Percentiles rank a stretch among this genome's conserved stretches.
These are phyloP conservation scores for Colletotrichum euphorbiae DNA, from an alignment of 2,329 filamentous ascomycete genomes.

Conservation along the genomic window DNA sequence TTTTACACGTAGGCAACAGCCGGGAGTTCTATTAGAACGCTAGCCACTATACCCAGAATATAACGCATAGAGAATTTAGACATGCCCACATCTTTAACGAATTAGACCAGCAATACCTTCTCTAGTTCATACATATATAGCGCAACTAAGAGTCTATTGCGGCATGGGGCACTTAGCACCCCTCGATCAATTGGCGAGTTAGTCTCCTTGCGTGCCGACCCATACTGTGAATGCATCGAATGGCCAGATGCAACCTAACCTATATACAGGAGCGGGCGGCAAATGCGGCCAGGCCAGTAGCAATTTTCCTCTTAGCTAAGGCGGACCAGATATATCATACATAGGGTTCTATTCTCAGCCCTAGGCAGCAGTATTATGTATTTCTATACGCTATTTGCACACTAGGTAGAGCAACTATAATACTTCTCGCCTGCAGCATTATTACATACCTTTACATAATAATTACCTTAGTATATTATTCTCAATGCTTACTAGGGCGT, in stretches of 20 bases:
- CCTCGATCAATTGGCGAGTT: not conserved
- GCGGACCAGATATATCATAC: not conserved
- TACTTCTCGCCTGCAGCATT: not conserved
- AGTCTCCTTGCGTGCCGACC: not conserved
- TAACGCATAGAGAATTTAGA: not conserved
- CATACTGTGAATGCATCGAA: not conserved
- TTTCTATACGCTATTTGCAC: not conserved
- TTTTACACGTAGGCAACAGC: too few relatives aligned
- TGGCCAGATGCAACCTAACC: not conserved
- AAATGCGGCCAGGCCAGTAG: not conserved
- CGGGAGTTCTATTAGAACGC: not conserved
- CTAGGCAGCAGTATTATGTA: not conserved
- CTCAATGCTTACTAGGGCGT: not conserved
- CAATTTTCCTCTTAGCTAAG: not conserved
- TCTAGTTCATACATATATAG: not conserved
- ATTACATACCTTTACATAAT: not conserved
- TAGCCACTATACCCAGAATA: not conserved
- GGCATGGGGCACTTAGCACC: not conserved
- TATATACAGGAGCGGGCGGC: not conserved
- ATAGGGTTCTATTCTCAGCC: not conserved
- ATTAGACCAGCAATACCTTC: not conserved
- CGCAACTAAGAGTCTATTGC: not conserved
- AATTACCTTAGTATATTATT: not conserved
- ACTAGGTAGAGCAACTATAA: not conserved
- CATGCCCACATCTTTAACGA: not conserved